Evolutionary conservation across 495 filamentous ascomycete genomes (phyloP), one percentile per base, ranked within the genome.

Genomic region (Trichocladium uniseriatum): DNA sequence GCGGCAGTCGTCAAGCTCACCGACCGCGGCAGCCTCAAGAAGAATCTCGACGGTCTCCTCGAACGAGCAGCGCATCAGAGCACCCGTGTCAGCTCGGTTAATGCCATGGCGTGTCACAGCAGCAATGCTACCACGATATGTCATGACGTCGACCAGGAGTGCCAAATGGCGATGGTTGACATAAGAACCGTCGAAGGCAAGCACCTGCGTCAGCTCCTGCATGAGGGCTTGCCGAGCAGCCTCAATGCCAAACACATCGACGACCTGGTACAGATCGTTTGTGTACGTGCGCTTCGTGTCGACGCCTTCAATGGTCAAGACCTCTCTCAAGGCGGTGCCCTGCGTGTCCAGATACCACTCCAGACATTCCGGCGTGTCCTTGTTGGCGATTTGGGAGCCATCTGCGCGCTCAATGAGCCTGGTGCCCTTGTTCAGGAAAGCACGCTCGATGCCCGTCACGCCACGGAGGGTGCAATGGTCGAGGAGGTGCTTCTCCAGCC

Each of bases 21-120:
- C 92, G 36, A 84, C 82, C 35, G 88, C 87, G 35, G 92, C 92
- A 32, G 92, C 92, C 51, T 99, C 92, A 24, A 96, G 77, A 21
- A 99, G 73, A 70, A 99, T 99, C 63, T 99, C 92, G 28, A 99
- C 92, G 0, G 92, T 99, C 60, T 99, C 94, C 70, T 99, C 92
- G 69, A 99, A 99, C 8, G 92, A 99, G 74, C 92, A 99, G 62
- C 92, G 83, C 92, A 99, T 99, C 59, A 99, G 74, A 2, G 92
- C 92, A 73, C 92, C 92, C 40, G 94, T 99, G 58, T 99, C 94
- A 11, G 89, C 85, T 55, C 94, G 81, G 69, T 99, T 99, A 68
- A 99, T 99, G 71, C 92, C 92, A 54, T 97, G 94, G 66, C 92
- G 88, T 48, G 92, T 97, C 45, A 97, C 89, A 6, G 92, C 90